Evolutionary conservation across 2,329 filamentous ascomycete species (phyloP).

Genomic region (Apiospora marii): DNA sequence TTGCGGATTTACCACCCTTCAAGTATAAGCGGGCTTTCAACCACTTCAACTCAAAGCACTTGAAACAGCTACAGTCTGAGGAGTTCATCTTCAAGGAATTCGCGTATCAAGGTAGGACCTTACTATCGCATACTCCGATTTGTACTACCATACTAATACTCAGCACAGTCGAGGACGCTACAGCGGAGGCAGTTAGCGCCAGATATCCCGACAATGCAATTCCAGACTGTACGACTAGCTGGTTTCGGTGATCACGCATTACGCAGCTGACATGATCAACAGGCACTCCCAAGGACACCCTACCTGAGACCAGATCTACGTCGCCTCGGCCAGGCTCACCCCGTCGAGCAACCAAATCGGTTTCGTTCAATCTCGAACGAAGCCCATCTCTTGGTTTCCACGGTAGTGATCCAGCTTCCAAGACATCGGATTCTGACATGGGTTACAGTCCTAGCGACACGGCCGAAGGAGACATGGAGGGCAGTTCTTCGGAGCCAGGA

Average conservation of each 20-base stretch:
- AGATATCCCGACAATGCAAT: conserved; percentile 1
- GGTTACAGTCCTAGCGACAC: neutral
- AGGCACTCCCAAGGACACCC: conserved; percentile 7
- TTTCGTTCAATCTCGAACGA: conserved; percentile 1
- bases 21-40: conserved; percentile 39
- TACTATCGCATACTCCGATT: no score
- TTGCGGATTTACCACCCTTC: conserved; percentile 39
- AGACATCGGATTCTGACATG: neutral
- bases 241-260: neutral
- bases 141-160: neutral
- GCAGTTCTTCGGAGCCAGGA: neutral
- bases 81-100: conserved; percentile 43
- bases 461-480: neutral
- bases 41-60: conserved; percentile 39
- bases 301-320: neutral
- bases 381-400: neutral
- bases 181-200: neutral
- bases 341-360: neutral
- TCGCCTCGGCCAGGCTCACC: neutral
- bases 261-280: neutral
- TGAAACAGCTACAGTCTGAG: conserved; percentile 36
- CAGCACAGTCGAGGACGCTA: conserved; percentile 19
- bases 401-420: neutral
- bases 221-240: conserved; percentile 9
- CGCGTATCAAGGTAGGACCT: conserved; percentile 36